phyloP scores from a whole-genome alignment of 768 basidiomycete species.

The Kwoniella newhampshirensis region DNA sequence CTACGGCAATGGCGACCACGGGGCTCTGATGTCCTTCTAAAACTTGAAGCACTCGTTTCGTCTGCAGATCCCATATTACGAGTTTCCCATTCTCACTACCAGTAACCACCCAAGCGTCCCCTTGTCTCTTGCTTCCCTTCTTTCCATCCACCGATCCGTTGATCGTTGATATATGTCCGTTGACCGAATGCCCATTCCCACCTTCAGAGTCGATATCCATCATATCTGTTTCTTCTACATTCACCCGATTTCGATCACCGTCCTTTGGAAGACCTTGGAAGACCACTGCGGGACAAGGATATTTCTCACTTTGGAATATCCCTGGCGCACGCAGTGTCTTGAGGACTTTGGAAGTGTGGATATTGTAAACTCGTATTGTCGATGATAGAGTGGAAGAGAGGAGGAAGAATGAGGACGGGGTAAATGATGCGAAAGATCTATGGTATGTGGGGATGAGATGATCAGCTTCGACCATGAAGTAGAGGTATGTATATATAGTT shows the following conservation, averaged over 20 bases:
- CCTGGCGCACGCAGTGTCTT: conserved; percentile 77
- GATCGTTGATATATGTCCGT: not conserved
- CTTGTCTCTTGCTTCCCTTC: conserved; percentile 11
- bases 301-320: conserved; percentile 74
- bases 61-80: conserved; percentile 87
- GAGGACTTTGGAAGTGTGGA: conserved; percentile 81
- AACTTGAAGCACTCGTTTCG: conserved; percentile 67
- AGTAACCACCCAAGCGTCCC: conserved; percentile 69
- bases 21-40: conserved; percentile 63
- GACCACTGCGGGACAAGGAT: conserved; percentile 63
- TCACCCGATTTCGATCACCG: too few relatives aligned
- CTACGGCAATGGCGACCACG: conserved; percentile 72
- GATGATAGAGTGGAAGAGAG: conserved; percentile 92
- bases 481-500: too few relatives aligned
- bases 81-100: conserved; percentile 89
- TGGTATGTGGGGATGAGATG: not conserved
- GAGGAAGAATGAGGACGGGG: conserved; percentile 86
- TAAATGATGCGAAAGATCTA: conserved; percentile 85
- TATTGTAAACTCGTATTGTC: conserved; percentile 91
- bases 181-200: not conserved
- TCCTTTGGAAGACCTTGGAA: conserved; percentile 13
- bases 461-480: too few relatives aligned
- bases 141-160: not conserved
- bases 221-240: conserved; percentile 45
- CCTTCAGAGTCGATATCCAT: conserved; percentile 54